Evolutionary conservation across 306 rosid genomes (phyloP), one percentile per base, ranked within the genome.

Genomic region (Crotalaria pallida): DNA sequence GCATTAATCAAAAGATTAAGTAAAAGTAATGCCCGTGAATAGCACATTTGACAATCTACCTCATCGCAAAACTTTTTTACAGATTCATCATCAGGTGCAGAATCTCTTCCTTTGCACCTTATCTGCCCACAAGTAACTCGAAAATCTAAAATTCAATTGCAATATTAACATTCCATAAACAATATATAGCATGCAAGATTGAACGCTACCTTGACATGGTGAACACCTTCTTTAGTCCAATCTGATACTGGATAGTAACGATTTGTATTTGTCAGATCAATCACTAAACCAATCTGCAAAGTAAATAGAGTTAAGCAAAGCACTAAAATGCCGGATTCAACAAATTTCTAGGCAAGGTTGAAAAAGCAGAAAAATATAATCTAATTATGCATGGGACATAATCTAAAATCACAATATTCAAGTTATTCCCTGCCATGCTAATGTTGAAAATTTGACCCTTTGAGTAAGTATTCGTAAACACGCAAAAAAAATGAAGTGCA

Each of bases 271-370:
- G 98, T 84, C 88, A 94, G 64, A 83, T 94, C 98, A 78, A 94
- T 87, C 86, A 94, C 98, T 65, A 94, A 79, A 87, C 98, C 98
- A 65, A 94, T 88, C 98, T 94, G 98, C 79, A 84, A 83, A 81
- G 60, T 75, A 19, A 24, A 33, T 53, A 58, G 36, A 69, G 78
- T 69, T 41, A 58, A 58, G 75, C 70, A 29, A 58, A 50, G 72
- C 67, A 68, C 55, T 52, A 73, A 24, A 57, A 65, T 41, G 58
- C 45, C 24, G 38, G 64, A 55, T 40, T 52, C 52, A 82, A 48
- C 49, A 77, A 72, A 53, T 55, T 9, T 50, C 33, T 55, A 45
- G 16, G 48, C 15, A 53, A 6, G 50, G 38, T 50, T 41, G 53
- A 58, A 49, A 49, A 68, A 23, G 26, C 36, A 72, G 52, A 74